Base-by-base conservation (phyloP, 2,329 filamentous ascomycete genomes). In the Parastagonospora avenae region DNA sequence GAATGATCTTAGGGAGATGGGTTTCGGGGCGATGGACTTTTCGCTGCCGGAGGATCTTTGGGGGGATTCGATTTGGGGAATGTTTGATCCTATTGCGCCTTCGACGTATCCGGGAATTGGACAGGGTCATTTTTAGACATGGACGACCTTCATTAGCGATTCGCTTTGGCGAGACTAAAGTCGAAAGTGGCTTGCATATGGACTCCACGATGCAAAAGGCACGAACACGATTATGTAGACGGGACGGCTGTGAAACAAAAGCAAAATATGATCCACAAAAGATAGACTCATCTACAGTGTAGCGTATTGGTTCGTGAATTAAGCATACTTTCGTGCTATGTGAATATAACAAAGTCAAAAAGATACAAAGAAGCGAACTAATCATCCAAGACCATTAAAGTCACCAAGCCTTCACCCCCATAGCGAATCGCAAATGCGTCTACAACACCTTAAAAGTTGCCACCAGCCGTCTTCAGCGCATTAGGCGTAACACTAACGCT, bases 401-500 rank as follows among this genome's bases (percentile, higher is more conserved):
- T 4, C 35, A 38, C 35, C 35, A 38, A 38, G 7, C 35, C 35
- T 16, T 11, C n/a, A 19, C 35, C 35, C 35, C 35, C 14, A 8
- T 38, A 2, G 8, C 30, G 15, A 7, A 7, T 16, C 37, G 11
- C 9, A 27, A 39, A 28, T 10, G 12, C 37, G 24, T 11, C 24
- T 15, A 16, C 36, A 15, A 12, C 15, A n/a, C 9, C 14, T 24
- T 33, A 60, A 48, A 75, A 74, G 66, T 76, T 76, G 44, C 63
- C 54, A 6, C 47, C 49, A 30, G 64, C 71, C 33, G 60, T 63
- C 55, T 63, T 68, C 10, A 50, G 61, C n/a, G 50, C 57, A 11
- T 50, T 52, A 9, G 65, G 48, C 16, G 61, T 78, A 32, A 83
- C 71, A 12, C 73, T 73, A 2, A 87, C 82, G 15, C 75, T 69